These are phyloP conservation scores for Uncinocarpus reesii DNA, from an alignment of 2,329 filamentous ascomycete genomes.

Conservation along the genomic window DNA sequence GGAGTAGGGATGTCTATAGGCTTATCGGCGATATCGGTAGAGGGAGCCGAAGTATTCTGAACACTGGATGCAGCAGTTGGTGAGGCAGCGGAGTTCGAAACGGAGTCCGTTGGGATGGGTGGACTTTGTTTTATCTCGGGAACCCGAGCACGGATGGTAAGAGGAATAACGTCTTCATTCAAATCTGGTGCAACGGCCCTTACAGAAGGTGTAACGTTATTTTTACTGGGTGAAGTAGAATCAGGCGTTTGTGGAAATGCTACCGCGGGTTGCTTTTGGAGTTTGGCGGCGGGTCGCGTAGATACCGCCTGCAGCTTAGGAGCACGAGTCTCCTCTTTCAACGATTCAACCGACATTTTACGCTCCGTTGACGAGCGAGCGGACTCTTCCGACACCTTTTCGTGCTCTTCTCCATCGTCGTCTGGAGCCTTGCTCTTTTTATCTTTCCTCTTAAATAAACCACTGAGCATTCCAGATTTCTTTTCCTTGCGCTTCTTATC, in stretches of 20 bases:
- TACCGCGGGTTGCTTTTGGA: conserved; percentile 55
- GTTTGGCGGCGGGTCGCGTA: conserved; percentile 54
- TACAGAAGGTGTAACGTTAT: conserved; percentile 1
- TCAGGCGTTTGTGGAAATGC: conserved; percentile 33
- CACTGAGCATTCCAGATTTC: conserved; percentile 62
- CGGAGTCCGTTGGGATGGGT: background rate
- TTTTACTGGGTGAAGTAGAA: conserved; percentile 7
- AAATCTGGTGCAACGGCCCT: conserved; percentile 5
- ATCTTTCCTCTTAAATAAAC: conserved; percentile 56
- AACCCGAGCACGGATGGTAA: background rate
- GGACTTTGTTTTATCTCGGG: conserved; percentile 3
- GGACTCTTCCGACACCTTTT: conserved; percentile 53
- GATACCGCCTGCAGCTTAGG: conserved; percentile 27
- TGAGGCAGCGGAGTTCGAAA: background rate
- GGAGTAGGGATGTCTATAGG: background rate
- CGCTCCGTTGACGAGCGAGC: conserved; percentile 37
- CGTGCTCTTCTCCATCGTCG: conserved; percentile 39
- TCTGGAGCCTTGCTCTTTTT: conserved; percentile 46
- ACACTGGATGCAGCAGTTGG: background rate
- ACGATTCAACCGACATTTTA: conserved; percentile 37
- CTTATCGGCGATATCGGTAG: background rate
- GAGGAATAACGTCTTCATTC: background rate
- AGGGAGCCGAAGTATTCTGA: background rate
- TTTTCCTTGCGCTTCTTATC: conserved; percentile 66
- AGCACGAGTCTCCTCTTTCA: conserved; percentile 30